Evolutionary conservation across 2,329 filamentous ascomycete species (phyloP), one percentile per base, ranked within the genome.

Genomic region (Hirsutella minnesotensis): DNA sequence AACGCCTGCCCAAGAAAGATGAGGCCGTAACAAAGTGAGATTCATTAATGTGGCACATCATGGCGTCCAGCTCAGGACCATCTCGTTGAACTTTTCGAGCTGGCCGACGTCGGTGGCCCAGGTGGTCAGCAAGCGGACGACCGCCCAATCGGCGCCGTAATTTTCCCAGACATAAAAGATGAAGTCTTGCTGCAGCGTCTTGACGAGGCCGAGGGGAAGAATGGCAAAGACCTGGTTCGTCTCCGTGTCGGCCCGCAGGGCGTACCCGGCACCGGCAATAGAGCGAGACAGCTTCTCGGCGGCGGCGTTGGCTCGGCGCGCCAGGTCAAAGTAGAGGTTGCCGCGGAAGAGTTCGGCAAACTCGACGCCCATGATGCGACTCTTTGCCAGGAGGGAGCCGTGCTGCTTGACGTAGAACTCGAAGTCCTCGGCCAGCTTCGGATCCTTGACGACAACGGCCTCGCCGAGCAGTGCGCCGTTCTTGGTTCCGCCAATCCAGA

Each of bases 401-500:
- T 68, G 67, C 46, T 73, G 70, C 46, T 73, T 73, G 49, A 73
- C 57, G 45, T 70, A 68, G 46, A 72, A 72, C 39, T 65, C 64
- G 45, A 69, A 73, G 29, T 69, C 70, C 5, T 63, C 56, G 0
- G 68, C 65, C 0, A 73, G 53, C 1, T 42, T 39, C 0, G 52
- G 36, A 22, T 67, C 57, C 40, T 69, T 69, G 21, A 73, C 65
- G 0, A 73, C 62, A 7, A 73, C 65, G 2, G 69, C 70, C 45
- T 73, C 70, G 2, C 70, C 70, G 3, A 73, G 58, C 3, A 73
- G 49, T 0, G 69, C 68, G 1, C 70, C 70, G 47, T 69, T 69
- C 47, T 73, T 73, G 4, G 70, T 73, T 0, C 70, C 70, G 3
- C 70, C 70, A 31, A 73, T 72, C 70, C 70, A 73, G 55, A 73